These are phyloP conservation scores for Phytopythium delawarense DNA, from an alignment of 352 stramenopile species.

Conservation along the genomic window DNA sequence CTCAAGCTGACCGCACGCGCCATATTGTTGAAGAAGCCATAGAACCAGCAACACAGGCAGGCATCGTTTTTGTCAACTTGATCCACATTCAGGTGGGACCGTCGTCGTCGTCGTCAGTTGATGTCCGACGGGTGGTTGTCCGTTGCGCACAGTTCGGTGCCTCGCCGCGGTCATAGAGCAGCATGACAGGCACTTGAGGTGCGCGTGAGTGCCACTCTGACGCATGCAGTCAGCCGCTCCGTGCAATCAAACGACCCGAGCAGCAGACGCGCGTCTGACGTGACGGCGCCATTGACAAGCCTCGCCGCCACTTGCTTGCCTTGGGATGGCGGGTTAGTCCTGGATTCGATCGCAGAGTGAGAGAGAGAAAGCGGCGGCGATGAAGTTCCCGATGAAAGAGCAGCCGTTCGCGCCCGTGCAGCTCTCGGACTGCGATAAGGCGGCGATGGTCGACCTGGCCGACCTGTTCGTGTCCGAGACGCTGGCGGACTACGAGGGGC, in stretches of 20 bases:
- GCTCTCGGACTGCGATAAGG: constrained; percentile 21
- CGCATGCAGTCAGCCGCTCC: background rate
- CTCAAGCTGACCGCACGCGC: too few relatives aligned
- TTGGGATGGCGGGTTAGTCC: background rate
- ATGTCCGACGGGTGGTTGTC: too few relatives aligned
- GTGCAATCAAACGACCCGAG: constrained; percentile 1
- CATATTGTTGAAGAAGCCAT: too few relatives aligned
- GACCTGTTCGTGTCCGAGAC: constrained; percentile 21
- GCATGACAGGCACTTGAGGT: background rate
- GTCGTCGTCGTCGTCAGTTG: too few relatives aligned
- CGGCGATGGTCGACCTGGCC: constrained; percentile 18
- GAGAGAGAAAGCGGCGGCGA: background rate
- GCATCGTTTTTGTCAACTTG: too few relatives aligned
- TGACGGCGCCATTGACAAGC: background rate
- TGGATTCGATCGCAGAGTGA: background rate
- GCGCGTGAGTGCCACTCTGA: background rate
- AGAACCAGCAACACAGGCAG: too few relatives aligned
- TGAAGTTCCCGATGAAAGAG: constrained; percentile 25
- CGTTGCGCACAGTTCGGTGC: too few relatives aligned
- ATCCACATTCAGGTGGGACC: too few relatives aligned
- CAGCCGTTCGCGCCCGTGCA: constrained; percentile 30
- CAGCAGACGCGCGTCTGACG: background rate
- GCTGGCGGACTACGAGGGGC: constrained; percentile 25
- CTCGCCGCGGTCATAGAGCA: too few relatives aligned
- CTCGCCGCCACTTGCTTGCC: background rate